Conservation (phyloP, 805 yeast species). For the Jamesozyma lodderae region DNA sequence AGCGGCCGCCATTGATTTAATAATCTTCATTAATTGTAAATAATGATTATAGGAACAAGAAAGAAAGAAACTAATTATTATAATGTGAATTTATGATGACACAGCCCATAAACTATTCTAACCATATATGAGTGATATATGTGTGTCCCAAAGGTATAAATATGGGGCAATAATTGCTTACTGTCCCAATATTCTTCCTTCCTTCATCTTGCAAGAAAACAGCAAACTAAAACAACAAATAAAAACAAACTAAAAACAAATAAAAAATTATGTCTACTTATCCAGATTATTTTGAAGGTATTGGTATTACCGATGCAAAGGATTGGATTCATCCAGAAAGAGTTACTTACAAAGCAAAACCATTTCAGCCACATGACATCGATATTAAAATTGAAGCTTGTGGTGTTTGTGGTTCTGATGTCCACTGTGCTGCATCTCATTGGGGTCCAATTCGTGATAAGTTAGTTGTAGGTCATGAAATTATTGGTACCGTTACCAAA, state of each 20-base stretch:
- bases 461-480: conserved; percentile 57
- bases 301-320: conserved; percentile 40
- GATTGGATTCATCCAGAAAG: conserved; percentile 50
- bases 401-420: conserved; percentile 61
- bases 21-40: too few relatives aligned
- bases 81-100: too few relatives aligned
- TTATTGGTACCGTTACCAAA: conserved; percentile 48
- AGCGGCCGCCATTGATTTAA: too few relatives aligned
- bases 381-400: conserved; percentile 52
- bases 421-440: conserved; percentile 17
- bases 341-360: conserved; percentile 42
- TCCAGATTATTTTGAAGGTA: conserved; percentile 48
- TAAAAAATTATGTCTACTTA: conserved; percentile 1
- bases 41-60: too few relatives aligned
- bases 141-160: too few relatives aligned
- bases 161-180: too few relatives aligned
- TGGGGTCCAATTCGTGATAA: conserved; percentile 20
- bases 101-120: too few relatives aligned
- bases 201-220: too few relatives aligned
- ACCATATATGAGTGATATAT: too few relatives aligned
- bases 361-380: conserved; percentile 37
- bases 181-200: too few relatives aligned
- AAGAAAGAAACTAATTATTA: too few relatives aligned
- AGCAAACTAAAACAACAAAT: not conserved
- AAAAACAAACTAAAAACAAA: not conserved